These are phyloP conservation scores for Platanthera guangdongensis DNA, from an alignment of 106 monocot species.

Conservation along the genomic window DNA sequence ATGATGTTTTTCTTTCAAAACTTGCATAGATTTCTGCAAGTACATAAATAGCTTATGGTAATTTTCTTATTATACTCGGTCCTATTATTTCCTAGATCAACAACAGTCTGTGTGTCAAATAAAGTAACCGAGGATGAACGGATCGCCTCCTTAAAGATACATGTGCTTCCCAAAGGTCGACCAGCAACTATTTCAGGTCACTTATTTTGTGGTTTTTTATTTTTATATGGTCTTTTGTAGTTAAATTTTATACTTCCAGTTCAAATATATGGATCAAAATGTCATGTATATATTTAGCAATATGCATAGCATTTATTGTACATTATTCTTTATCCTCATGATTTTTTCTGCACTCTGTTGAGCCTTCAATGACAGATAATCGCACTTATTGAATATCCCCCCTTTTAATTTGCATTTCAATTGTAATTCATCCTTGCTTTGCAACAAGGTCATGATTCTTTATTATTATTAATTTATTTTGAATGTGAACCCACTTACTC, in stretches of 20 bases:
- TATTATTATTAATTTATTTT: background rate
- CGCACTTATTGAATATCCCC: background rate
- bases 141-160: background rate
- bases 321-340: background rate
- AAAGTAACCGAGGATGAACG: background rate
- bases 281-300: background rate
- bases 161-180: background rate
- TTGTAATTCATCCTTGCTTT: background rate
- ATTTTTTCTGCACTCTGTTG: constrained; percentile 1
- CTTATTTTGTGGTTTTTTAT: background rate
- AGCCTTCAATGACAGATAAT: background rate
- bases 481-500: background rate
- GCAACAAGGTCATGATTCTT: background rate
- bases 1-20: background rate
- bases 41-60: too few relatives aligned
- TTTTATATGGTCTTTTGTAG: background rate
- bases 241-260: background rate
- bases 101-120: background rate
- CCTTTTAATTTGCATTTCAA: background rate
- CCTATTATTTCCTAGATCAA: background rate
- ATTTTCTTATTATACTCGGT: background rate
- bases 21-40: too few relatives aligned
- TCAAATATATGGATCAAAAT: background rate
- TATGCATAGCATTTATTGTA: background rate
- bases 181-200: background rate